phyloP scores from a whole-genome alignment of 305 asterid species.

The Fraxinus albicans region DNA sequence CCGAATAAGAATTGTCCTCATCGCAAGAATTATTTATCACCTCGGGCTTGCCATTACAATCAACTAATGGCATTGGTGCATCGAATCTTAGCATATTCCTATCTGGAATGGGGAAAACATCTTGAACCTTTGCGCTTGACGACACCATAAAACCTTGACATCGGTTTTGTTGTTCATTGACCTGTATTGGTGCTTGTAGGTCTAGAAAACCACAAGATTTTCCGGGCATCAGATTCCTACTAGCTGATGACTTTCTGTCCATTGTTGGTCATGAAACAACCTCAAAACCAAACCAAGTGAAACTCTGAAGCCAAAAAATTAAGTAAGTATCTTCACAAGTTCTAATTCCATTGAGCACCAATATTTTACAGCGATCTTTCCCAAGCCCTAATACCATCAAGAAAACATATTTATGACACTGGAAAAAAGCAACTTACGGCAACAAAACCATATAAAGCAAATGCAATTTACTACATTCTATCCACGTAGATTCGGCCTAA shows the following conservation, averaged over 20 bases:
- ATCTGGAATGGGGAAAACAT: constrained; percentile 9
- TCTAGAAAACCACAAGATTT: constrained; percentile 15
- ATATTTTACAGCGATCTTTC: neutral
- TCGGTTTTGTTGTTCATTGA: neutral
- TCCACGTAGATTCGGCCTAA: neutral
- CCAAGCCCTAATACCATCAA: neutral
- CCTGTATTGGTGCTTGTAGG: constrained; percentile 12
- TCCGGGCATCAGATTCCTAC: neutral
- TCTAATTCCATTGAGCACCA: neutral
- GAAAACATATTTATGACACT: neutral
- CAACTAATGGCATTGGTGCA: constrained; percentile 7
- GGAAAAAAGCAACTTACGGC: neutral
- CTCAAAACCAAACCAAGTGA: constrained; percentile 9
- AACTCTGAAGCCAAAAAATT: neutral
- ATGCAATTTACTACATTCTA: constrained; percentile 2
- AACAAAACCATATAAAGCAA: constrained; percentile 9
- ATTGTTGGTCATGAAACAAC: constrained; percentile 11
- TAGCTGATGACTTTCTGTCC: constrained; percentile 15
- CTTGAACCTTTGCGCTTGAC: constrained; percentile 14
- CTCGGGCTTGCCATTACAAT: neutral
- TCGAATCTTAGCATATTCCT: neutral
- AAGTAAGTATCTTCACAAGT: neutral
- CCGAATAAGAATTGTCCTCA: constrained; percentile 14
- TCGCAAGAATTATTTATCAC: constrained; percentile 9
- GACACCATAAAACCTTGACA: constrained; percentile 20